Percentiles rank a stretch among this genome's conserved stretches.
Conservation (phyloP, 2,329 filamentous ascomycete genomes). For the Claviceps capensis region DNA sequence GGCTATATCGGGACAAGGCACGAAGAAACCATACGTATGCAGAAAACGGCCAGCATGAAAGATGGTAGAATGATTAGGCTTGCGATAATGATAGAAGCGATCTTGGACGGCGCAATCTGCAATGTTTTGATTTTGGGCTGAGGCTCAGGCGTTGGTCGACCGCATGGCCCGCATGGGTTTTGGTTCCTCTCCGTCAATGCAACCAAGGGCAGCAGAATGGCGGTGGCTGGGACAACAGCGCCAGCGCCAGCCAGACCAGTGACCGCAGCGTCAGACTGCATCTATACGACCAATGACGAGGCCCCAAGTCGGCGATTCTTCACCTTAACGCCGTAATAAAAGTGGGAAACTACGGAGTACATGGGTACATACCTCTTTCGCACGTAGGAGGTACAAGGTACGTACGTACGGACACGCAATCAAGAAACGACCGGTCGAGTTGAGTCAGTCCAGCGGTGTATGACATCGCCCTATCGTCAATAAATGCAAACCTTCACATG, state of each 20-base stretch:
- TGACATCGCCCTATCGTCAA: too few species aligned
- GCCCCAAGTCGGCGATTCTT: too few species aligned
- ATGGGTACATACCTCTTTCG: too few species aligned
- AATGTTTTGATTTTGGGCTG: constrained; percentile 7
- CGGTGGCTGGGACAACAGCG: not conserved
- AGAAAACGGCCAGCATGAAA: not conserved
- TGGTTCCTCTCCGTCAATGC: not conserved
- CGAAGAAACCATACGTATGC: not conserved
- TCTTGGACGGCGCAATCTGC: not conserved
- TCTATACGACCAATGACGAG: too few species aligned
- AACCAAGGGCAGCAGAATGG: not conserved
- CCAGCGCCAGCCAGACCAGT: not conserved
- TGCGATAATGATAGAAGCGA: not conserved
- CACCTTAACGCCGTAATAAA: too few species aligned
- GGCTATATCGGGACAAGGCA: not conserved
- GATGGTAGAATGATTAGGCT: not conserved
- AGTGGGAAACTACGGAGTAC: too few species aligned
- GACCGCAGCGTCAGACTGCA: too few species aligned
- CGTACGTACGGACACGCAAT: too few species aligned
- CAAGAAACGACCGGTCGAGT: too few species aligned
- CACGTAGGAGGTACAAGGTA: too few species aligned
- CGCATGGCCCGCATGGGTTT: not conserved
- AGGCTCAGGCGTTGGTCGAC: constrained; percentile 3
- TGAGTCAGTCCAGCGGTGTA: too few species aligned
- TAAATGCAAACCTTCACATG: too few species aligned